Base-by-base conservation (phyloP, 164 flowering plant species). In the Chimonanthus salicifolius region DNA sequence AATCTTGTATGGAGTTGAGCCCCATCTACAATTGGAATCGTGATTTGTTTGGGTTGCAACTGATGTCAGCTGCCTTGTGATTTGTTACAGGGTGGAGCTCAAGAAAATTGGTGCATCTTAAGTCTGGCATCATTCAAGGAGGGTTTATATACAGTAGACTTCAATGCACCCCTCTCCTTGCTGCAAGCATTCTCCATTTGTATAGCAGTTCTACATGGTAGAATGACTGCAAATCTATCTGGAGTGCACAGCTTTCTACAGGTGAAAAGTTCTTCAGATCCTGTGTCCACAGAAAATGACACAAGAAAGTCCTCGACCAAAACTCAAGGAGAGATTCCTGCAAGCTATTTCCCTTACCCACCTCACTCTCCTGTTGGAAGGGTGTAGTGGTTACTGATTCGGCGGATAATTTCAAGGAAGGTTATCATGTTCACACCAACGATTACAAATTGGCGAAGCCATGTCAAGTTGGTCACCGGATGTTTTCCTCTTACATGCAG, bases 141-240 rank as follows among this genome's bases (percentile, higher is more conserved):
- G 51, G 94, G 89, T 66, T 67, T 83, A 3, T 90, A 84, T 82
- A 82, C 90, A 0, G 80, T 92, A 18, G 86, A 85, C 49, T 88
- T 85, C 76, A 75, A 81, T 73, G 44, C 88, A n/a, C 78, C 88
- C 10, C 73, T 94, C 60, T 82, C 97, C 74, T 68, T 80, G 15
- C 70, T 94, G 49, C 95, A 92, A 81, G 97, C 95, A 43, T 92
- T 92, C 83, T 87, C 90, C 77, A 83, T 91, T 21, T 84, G 85
- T 68, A 82, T 90, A 9, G 86, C 94, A 13, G 71, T 87, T 71
- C 15, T 89, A 62, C 85, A 84, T 75, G 71, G 86, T 75, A 79
- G 80, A 58, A 80, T 76, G 47, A 75, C 74, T 2, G 58, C 75
- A 20, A 75, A 77, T 68, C 75, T 76, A 51, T 70, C 82, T 2